A percentile compares a stretch with the other conserved stretches of the same genome.
phyloP scores from a whole-genome alignment of 768 basidiomycete genomes.

The Antrodiella citrinella region DNA sequence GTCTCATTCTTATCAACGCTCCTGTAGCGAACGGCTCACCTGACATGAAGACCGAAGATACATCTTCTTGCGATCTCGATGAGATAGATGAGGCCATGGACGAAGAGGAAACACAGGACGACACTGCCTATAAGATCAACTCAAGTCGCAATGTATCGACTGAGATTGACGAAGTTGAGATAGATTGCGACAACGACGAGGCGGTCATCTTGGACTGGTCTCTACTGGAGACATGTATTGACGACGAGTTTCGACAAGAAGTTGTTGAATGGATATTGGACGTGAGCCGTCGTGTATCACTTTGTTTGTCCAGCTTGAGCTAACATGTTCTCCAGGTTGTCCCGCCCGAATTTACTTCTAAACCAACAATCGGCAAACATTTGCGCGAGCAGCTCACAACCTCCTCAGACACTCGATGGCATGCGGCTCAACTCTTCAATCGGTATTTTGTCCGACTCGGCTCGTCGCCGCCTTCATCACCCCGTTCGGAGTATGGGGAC shows the following conservation, averaged over 20 bases:
- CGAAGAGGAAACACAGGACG: background rate
- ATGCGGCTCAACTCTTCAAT: slow-evolving; percentile 52
- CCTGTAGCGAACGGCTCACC: background rate
- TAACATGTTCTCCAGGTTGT: no score
- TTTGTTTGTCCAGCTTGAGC: no score
- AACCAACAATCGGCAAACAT: slow-evolving; percentile 19
- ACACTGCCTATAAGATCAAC: background rate
- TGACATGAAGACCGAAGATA: slow-evolving; percentile 6
- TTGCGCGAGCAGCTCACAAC: slow-evolving; percentile 46
- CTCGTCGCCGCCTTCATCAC: slow-evolving; percentile 9
- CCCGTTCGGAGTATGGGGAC: background rate
- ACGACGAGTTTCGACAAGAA: slow-evolving; percentile 25
- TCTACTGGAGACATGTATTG: slow-evolving; percentile 21
- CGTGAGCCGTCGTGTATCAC: slow-evolving; percentile 25
- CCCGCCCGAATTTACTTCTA: slow-evolving; percentile 8
- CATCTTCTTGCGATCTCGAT: no score
- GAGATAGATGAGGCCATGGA: slow-evolving; percentile 12
- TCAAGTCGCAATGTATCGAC: background rate
- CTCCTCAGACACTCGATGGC: slow-evolving; percentile 55
- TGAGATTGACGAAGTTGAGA: slow-evolving; percentile 12
- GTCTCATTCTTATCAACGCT: slow-evolving; percentile 16
- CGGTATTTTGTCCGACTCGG: slow-evolving; percentile 44
- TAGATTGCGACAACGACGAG: slow-evolving; percentile 7
- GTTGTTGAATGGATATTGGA: slow-evolving; percentile 40
- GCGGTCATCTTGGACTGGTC: background rate